Conservation (phyloP, 192 early-diverging fungal species). For the Linnemannia hyalina region DNA sequence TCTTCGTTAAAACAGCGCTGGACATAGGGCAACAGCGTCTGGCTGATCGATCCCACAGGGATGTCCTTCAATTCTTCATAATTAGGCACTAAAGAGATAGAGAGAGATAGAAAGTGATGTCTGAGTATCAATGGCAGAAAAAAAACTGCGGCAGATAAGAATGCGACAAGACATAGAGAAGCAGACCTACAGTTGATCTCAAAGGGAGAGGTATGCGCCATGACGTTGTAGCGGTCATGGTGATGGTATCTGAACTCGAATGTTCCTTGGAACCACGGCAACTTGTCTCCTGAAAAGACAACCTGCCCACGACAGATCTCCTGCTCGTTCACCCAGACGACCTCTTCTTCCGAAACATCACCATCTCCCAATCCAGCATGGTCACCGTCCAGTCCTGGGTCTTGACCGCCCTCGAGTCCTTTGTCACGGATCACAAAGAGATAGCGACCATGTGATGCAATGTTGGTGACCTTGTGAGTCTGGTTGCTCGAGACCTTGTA, state of each 20-base stretch:
- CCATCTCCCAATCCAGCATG: conserved; percentile 59
- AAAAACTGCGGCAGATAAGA: background rate
- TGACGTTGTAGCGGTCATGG: conserved; percentile 85
- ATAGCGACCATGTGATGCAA: conserved; percentile 78
- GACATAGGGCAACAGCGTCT: conserved; percentile 54
- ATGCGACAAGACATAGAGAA: background rate
- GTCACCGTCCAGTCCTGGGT: conserved; percentile 56
- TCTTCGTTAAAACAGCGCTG: conserved; percentile 62
- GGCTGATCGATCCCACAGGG: conserved; percentile 45
- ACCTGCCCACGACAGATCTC: conserved; percentile 43
- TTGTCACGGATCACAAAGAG: conserved; percentile 69
- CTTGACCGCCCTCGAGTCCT: conserved; percentile 55
- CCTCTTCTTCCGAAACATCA: conserved; percentile 36
- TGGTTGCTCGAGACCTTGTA: conserved; percentile 87
- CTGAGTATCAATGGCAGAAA: background rate
- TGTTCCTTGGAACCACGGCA: conserved; percentile 89
- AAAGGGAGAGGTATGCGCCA: conserved; percentile 82
- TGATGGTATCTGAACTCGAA: conserved; percentile 95
- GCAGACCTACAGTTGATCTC: conserved; percentile 74
- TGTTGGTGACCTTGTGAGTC: conserved; percentile 79
- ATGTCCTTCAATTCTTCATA: conserved; percentile 25
- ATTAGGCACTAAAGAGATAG: conserved; percentile 16
- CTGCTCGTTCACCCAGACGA: conserved; percentile 45
- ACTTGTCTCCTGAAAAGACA: conserved; percentile 69
- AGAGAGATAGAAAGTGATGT: background rate